Base-by-base conservation (phyloP, 1,284 basidiomycete species). In the Bondarzewia mesenterica region DNA sequence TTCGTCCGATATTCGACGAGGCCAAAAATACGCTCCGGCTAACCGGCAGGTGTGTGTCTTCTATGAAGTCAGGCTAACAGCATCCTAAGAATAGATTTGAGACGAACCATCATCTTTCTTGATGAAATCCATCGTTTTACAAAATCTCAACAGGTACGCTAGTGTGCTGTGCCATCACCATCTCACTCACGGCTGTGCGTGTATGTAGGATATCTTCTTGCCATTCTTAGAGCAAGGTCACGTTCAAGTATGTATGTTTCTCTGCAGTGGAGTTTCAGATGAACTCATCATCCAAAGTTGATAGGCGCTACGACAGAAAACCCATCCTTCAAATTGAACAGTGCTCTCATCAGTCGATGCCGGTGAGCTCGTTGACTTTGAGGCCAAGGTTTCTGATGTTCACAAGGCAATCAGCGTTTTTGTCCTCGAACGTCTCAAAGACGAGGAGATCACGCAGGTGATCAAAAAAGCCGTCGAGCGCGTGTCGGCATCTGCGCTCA, bases 301-400 rank as follows among this genome's bases (percentile, higher is more conserved):
- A 80, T 95, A 52, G 89, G 89, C 15, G 91, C 92, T 1, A 95
- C 92, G 2, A 95, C 92, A 0, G 92, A 95, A 63, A 95, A 95
- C 58, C 92, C 92, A 0, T 91, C 88, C 1, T 95, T 94, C 70
- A 89, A 86, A 56, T 65, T 90, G 38, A 88, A 80, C 44, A 78
- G 78, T 29, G 87, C 90, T 4, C 69, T 93, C 32, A 67, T 93
- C 35, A 89, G 86, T 57, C 79, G 90, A 41, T 90, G 89, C 64
- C 78, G 89, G 86, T 84, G 54, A 59, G 77, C 68, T 18, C 36
- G 15, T 38, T 42, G 29, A 10, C 32, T 7, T 15, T 38, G 27
- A 15, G 26, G 4, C n/a, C 16, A 8, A 21, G 35, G 27, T 44
- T 18, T n/a, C 18, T 12, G 18, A 7, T 46, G 22, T 40, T 40